phyloP scores from a whole-genome alignment of 495 filamentous ascomycete genomes.

The Glarea lozoyensis region DNA sequence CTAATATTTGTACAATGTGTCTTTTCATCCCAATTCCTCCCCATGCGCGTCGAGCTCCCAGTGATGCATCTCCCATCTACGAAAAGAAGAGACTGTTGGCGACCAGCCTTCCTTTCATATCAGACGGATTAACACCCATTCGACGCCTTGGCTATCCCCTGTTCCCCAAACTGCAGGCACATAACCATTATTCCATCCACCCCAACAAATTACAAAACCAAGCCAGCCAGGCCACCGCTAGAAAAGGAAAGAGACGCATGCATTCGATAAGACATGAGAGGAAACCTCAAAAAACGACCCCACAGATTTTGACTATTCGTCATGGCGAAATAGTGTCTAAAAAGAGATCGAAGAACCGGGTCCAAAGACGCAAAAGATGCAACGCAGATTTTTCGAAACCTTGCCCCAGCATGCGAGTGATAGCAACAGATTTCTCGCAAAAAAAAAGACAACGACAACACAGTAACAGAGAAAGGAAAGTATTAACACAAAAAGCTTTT shows the following conservation, averaged over 20 bases:
- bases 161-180: constrained; percentile 4
- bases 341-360: constrained; percentile 6
- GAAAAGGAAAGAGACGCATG: too few relatives aligned
- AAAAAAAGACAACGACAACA: constrained; percentile 3
- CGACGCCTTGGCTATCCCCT: not conserved
- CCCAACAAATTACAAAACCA: constrained; percentile 16
- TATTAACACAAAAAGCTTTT: constrained; percentile 23
- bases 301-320: too few relatives aligned
- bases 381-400: constrained; percentile 14
- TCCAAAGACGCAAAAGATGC: constrained; percentile 10
- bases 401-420: constrained; percentile 7
- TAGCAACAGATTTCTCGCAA: constrained; percentile 1
- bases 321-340: too few relatives aligned
- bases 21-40: constrained; percentile 1
- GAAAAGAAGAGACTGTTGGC: too few relatives aligned
- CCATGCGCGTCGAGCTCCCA: too few relatives aligned
- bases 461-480: constrained; percentile 6
- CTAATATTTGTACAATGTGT: constrained; percentile 23
- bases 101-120: constrained; percentile 12
- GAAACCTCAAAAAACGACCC: too few relatives aligned
- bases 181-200: constrained; percentile 6
- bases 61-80: not conserved
- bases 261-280: too few relatives aligned
- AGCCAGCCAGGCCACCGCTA: constrained; percentile 22
- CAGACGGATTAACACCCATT: too few relatives aligned